Percentiles rank a stretch among this genome's conserved stretches.
These are phyloP conservation scores for Xerocomus spinulosus DNA, from an alignment of 768 basidiomycete genomes.

Conservation along the genomic window DNA sequence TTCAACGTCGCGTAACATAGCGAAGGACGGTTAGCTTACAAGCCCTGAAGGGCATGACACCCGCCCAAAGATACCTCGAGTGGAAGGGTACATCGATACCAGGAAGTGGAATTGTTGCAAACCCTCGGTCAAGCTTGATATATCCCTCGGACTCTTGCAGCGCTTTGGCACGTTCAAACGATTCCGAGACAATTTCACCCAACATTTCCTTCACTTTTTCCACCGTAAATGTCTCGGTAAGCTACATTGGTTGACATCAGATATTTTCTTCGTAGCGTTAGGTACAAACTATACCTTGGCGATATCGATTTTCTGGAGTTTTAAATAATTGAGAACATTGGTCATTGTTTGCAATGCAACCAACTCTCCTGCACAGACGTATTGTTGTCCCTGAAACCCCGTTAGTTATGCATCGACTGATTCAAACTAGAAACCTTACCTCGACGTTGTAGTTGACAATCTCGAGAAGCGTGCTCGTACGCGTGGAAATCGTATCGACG, in stretches of 20 bases:
- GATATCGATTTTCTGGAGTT: constrained; percentile 93
- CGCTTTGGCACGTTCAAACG: constrained; percentile 68
- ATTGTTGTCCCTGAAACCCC: constrained; percentile 86
- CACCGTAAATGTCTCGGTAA: constrained; percentile 81
- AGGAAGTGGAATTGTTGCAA: constrained; percentile 90
- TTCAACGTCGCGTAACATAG: constrained; percentile 1
- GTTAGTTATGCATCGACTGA: not conserved
- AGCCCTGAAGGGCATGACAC: constrained; percentile 94
- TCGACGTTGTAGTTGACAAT: constrained; percentile 97
- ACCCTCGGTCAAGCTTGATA: constrained; percentile 94
- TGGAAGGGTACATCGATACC: constrained; percentile 99
- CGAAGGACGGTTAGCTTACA: constrained; percentile 50
- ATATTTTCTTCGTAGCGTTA: not conserved
- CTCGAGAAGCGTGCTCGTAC: constrained; percentile 81
- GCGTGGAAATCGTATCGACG: constrained; percentile 80
- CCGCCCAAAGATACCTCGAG: constrained; percentile 98
- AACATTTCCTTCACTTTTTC: constrained; percentile 98
- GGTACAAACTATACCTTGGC: constrained; percentile 53
- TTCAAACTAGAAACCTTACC: constrained; percentile 38
- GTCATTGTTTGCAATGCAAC: constrained; percentile 90
- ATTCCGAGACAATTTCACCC: constrained; percentile 82
- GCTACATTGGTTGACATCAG: constrained; percentile 37
- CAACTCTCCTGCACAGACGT: constrained; percentile 97
- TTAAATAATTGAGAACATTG: constrained; percentile 94
- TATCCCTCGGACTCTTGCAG: constrained; percentile 80